Evolutionary conservation across 805 yeast genomes (phyloP), one percentile per base, ranked within the genome.

Genomic region (Monosporozyma yasuniensis): DNA sequence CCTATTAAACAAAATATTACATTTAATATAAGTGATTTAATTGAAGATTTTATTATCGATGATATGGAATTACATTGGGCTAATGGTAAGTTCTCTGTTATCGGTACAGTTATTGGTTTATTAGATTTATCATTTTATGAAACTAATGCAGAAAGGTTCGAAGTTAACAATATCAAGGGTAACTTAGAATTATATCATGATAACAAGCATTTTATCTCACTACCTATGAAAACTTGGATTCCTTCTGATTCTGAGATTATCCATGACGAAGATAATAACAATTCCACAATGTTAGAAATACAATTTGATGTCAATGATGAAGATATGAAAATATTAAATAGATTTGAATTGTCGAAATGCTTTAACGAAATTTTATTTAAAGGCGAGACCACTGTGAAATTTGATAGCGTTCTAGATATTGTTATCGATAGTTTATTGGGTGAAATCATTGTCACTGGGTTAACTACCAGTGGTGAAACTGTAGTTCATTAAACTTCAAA

Each of bases 151-250:
- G 54, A 58, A 16, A 52, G 52, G 7, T 41, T 75, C 1, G 50
- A 57, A 2, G 73, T 76, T 1, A 54, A 62, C 3, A 59, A 65
- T 14, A 64, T 77, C 1, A 68, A 69, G 49, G 82, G 82, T 6
- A 47, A 57, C 4, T 68, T 76, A 11, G 63, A 65, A 39, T 58
- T 79, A 35, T 68, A 57, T 46, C 74, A 74, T 52, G 56, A 70
- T 5, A 70, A 60, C 2, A 53, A 50, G 14, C 68, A 67, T 49
- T 78, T 79, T 59, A 74, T 76, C 5, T 65, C 70, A n/a, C 59
- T 78, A 12, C 67, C 69, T 4, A 57, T 76, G 56, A 58, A 59
- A 9, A 70, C 70, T 6, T 79, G 83, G 83, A 67, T 67, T 22
- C 53, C 56, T n/a, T 69, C 77, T 4, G 61, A 63, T 0, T 75